Base-by-base conservation (phyloP, 1,284 basidiomycete species). In the Tremellales sp. region DNA sequence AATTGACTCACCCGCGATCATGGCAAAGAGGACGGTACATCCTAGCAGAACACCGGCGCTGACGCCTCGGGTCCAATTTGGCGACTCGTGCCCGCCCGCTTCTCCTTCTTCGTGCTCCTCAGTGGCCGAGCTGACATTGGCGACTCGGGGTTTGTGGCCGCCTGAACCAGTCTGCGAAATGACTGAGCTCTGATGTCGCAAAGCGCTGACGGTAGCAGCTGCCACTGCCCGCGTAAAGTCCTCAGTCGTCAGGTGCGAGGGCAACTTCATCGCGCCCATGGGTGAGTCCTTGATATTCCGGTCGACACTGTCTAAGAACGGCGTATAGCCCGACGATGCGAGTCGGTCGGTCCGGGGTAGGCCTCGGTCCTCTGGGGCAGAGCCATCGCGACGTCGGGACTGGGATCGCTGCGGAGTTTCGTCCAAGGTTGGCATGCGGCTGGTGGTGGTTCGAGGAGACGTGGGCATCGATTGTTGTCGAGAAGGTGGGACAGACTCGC, bases 21-120 rank as follows among this genome's bases (percentile, higher is more conserved):
- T 74, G 21, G 96, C 96, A 76, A 97, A 99, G 17, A 98, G 76
- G 2, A 88, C 83, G 0, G 96, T 99, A 67, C 96, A 98, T 1
- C 74, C 80, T 52, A 97, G 75, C 51, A 97, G 68, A 1, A 97
- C 92, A 51, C 85, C 91, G 1, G 89, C 86, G 71, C 87, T 91
- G 11, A 84, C 84, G 11, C 78, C 80, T 44, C 92, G 79, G 62
- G 89, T 96, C 92, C 92, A 97, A 42, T 89, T 90, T 1, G 96
- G 96, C 6, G 86, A 93, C 63, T 98, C 94, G 66, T 99, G 96
- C 0, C 89, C 93, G 23, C 84, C 84, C 67, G 86, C 82, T 10
- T 80, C 85, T 21, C 78, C 79, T 21, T 56, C 45, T 25, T 50
- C 51, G 19, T 21, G 39, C 27, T 40, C 43, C 13, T 19, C 22